These are phyloP conservation scores for Ophiostoma australiae DNA, from an alignment of 2,329 filamentous ascomycete species.

Conservation along the genomic window DNA sequence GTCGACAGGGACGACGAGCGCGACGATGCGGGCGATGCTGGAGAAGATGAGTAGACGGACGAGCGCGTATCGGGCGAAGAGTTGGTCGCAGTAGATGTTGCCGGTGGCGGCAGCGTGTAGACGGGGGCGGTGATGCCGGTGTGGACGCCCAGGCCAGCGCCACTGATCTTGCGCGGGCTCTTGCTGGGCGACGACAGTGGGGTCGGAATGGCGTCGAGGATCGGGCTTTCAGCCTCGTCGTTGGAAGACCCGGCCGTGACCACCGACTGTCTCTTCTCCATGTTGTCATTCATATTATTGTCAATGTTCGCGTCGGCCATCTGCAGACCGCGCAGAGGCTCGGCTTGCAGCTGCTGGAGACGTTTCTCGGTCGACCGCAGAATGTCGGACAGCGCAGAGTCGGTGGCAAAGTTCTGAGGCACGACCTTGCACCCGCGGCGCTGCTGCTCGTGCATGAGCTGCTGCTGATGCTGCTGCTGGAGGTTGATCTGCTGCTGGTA, in stretches of 20 bases:
- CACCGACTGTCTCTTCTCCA: neutral
- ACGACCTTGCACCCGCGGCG: slow-evolving; percentile 8
- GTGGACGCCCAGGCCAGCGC: neutral
- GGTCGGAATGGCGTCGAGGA: slow-evolving; percentile 19
- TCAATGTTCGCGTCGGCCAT: neutral
- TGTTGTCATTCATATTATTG: neutral
- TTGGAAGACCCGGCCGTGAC: neutral
- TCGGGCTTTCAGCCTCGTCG: slow-evolving; percentile 13
- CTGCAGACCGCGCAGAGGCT: neutral
- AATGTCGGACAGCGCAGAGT: slow-evolving; percentile 49
- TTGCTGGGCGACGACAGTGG: slow-evolving; percentile 26
- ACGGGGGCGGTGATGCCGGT: neutral
- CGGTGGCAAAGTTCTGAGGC: slow-evolving; percentile 33
- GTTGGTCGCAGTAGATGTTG: neutral
- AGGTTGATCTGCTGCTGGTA: slow-evolving; percentile 18
- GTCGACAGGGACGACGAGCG: slow-evolving; percentile 51
- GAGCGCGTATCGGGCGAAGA: neutral
- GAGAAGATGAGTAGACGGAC: slow-evolving; percentile 12
- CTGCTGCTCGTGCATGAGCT: slow-evolving; percentile 17
- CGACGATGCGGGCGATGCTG: slow-evolving; percentile 19
- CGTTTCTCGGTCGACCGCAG: slow-evolving; percentile 50
- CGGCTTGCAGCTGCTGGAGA: slow-evolving; percentile 32
- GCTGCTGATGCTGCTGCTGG: slow-evolving; percentile 19
- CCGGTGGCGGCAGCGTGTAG: neutral
- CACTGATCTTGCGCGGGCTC: slow-evolving; percentile 19